phyloP scores from a whole-genome alignment of 2,329 filamentous ascomycete genomes.

The Nothopassalora personata region DNA sequence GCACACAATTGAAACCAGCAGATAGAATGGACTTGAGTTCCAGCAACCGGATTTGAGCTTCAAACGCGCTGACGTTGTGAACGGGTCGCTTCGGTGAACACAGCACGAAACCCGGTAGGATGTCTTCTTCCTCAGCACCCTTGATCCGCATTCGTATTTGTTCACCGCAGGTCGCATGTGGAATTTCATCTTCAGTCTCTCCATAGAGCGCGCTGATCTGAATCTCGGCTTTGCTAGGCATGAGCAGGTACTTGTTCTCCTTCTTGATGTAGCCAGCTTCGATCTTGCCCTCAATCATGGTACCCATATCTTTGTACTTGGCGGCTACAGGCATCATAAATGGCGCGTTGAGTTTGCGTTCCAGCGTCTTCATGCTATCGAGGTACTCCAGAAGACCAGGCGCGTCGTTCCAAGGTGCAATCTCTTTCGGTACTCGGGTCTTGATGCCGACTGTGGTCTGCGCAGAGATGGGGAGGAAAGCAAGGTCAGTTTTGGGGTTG shows the following conservation, averaged over 20 bases:
- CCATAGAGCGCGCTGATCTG: conserved; percentile 83
- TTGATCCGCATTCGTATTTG: conserved; percentile 88
- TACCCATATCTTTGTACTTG: conserved; percentile 97
- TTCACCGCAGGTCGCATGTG: conserved; percentile 79
- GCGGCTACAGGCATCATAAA: conserved; percentile 99
- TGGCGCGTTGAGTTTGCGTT: conserved; percentile 92
- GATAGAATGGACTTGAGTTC: conserved; percentile 92
- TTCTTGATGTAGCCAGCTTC: conserved; percentile 94
- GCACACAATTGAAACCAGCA: conserved; percentile 93
- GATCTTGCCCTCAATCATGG: conserved; percentile 95
- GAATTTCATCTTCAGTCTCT: conserved; percentile 90
- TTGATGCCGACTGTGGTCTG: conserved; percentile 85
- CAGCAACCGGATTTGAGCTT: conserved; percentile 92
- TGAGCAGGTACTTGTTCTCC: conserved; percentile 78
- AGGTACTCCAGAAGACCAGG: conserved; percentile 92
- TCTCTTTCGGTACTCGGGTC: conserved; percentile 69
- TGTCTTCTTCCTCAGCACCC: conserved; percentile 95
- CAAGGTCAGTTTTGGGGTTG: conserved; percentile 87
- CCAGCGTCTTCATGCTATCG: conserved; percentile 85
- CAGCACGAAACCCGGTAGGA: conserved; percentile 89
- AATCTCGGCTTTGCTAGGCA: conserved; percentile 84
- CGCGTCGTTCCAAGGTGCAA: conserved; percentile 79
- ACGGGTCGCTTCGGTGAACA: conserved; percentile 92
- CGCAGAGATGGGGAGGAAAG: conserved; percentile 94
- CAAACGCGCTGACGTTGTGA: conserved; percentile 82